phyloP scores from a whole-genome alignment of 805 yeast species.

The Ogataea glucozyma region DNA sequence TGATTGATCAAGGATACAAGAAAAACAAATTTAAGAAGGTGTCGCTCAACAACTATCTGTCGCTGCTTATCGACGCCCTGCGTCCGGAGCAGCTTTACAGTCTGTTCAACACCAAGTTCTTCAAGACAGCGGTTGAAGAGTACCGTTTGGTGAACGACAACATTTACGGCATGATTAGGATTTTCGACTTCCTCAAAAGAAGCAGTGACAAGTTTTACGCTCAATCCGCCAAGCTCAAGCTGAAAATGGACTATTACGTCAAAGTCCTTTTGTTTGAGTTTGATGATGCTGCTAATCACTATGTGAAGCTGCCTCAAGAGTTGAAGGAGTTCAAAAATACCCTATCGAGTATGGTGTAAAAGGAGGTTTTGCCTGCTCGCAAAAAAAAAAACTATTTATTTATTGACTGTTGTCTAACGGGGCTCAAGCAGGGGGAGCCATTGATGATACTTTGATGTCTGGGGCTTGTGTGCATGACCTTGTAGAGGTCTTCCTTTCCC shows the following conservation, averaged over 20 bases:
- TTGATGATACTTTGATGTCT: conserved; percentile 2
- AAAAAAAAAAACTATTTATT: conserved; percentile 8
- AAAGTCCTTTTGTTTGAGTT: conserved; percentile 36
- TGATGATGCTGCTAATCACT: conserved; percentile 37
- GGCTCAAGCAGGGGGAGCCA: background rate
- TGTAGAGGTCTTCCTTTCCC: background rate
- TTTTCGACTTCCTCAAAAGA: conserved; percentile 20
- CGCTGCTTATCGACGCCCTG: conserved; percentile 33
- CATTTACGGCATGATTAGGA: conserved; percentile 37
- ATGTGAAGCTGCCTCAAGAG: conserved; percentile 36
- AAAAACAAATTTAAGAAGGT: conserved; percentile 10
- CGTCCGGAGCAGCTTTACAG: conserved; percentile 19
- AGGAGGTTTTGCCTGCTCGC: background rate
- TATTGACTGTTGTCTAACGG: background rate
- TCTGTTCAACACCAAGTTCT: conserved; percentile 28
- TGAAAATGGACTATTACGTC: conserved; percentile 31
- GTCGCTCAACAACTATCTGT: conserved; percentile 33
- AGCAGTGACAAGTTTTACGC: background rate
- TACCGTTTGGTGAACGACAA: conserved; percentile 37
- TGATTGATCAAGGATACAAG: conserved; percentile 36
- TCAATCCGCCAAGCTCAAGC: conserved; percentile 12
- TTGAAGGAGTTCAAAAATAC: conserved; percentile 29
- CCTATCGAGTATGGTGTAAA: conserved; percentile 7
- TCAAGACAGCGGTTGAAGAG: conserved; percentile 34
- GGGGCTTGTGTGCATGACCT: background rate